A percentile compares a stretch with the other conserved stretches of the same genome.
phyloP scores from a whole-genome alignment of 78 protist species.

The Monosiga brevicollis region DNA sequence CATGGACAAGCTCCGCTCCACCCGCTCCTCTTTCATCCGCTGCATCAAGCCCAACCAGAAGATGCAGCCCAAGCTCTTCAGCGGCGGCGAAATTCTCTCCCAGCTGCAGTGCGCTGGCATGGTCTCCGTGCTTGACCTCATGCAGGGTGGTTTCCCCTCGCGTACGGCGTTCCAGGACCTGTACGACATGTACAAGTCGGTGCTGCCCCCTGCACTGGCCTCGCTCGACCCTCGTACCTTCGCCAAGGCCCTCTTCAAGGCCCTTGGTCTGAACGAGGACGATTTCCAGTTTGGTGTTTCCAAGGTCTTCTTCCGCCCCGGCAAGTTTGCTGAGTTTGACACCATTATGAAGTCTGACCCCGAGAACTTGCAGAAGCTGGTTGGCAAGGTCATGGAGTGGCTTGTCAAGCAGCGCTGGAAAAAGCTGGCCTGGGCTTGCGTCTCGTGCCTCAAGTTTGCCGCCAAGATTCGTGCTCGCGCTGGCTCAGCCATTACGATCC shows the following conservation, averaged over 20 bases:
- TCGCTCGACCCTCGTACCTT: conserved; percentile 2
- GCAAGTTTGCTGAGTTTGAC: conserved; percentile 14
- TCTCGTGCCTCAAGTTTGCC: neutral
- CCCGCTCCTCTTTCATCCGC: conserved; percentile 37
- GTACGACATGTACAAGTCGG: neutral
- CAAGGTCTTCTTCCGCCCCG: conserved; percentile 25
- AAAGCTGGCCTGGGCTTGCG: neutral
- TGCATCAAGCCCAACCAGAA: conserved; percentile 61
- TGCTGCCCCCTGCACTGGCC: neutral
- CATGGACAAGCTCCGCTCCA: conserved; percentile 8
- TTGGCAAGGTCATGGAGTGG: neutral
- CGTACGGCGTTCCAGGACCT: neutral
- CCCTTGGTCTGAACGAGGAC: neutral
- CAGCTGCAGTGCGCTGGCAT: conserved; percentile 25
- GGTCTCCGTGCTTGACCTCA: neutral
- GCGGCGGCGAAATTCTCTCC: neutral
- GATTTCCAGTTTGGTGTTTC: conserved; percentile 10
- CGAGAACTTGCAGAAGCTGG: neutral
- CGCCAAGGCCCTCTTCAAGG: neutral
- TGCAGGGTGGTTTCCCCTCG: conserved; percentile 10
- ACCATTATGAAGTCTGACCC: neutral
- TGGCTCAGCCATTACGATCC: neutral
- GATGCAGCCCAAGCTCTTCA: conserved; percentile 11
- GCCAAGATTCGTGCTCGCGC: neutral
- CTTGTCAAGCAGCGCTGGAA: neutral